Evolutionary conservation across 1,284 basidiomycete species (phyloP), one percentile per base, ranked within the genome.

Genomic region (Malassezia dermatis): DNA sequence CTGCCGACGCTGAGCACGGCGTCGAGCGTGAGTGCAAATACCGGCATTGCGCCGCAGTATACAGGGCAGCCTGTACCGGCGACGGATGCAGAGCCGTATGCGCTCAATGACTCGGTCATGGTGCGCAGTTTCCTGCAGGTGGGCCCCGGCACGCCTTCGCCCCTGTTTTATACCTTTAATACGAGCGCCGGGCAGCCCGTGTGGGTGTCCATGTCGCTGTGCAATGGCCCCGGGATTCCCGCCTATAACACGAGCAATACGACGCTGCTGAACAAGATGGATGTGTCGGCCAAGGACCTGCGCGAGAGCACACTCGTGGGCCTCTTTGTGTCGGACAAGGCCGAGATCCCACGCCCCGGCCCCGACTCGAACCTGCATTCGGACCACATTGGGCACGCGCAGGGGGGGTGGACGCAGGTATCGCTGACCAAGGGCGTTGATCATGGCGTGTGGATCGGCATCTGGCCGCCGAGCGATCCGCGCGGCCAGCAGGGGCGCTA

Each of bases 231-330:
- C 11, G 58, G 56, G 2, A 67, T 73, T 27, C 59, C 58, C 2
- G 58, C 69, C 0, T 69, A 69, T 60, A 67, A 71, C 37, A 63
- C 61, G n/a, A 64, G 63, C 35, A 66, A 69, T 44, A 13, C 49
- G 4, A 64, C 61, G 3, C 28, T 69, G 24, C 53, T 72, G 10
- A 51, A 64, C 5, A 15, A 43, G 0, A 50, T 71, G 11, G 57
- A 46, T 17, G 52, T 46, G 40, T 56, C 56, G 24, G 61, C 63
- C 2, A 58, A 55, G 2, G 51, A 69, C 12, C 65, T 65, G 17
- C 62, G 57, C 12, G 37, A 49, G 12, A 48, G 56, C 2, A 72
- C 70, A 26, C 59, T 67, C 1, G 59, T 64, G 3, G 51, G 62
- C 19, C 52, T 71, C 21, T 72, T 59, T 47, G 56, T 71, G 7